These are phyloP conservation scores for Myriosclerotinia duriaeana DNA, from an alignment of 2,329 filamentous ascomycete species.

Conservation along the genomic window DNA sequence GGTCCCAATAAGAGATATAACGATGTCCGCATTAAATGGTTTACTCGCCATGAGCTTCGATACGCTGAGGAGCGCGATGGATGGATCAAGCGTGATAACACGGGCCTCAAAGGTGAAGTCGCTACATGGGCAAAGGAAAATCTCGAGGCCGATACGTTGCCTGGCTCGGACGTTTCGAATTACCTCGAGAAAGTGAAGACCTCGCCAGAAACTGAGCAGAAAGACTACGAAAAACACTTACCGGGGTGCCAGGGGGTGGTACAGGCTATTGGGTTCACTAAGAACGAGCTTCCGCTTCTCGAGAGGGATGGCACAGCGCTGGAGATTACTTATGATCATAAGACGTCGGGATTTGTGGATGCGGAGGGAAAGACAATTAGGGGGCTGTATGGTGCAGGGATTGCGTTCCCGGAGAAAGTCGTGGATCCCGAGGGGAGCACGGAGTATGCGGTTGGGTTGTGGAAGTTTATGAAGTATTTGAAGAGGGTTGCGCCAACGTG, in stretches of 20 bases:
- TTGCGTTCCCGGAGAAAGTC: slow-evolving; percentile 62
- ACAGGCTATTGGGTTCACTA: slow-evolving; percentile 59
- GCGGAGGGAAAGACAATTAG: slow-evolving; percentile 45
- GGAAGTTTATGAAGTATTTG: slow-evolving; percentile 64
- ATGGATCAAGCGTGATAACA: slow-evolving; percentile 65
- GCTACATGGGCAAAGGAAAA: slow-evolving; percentile 59
- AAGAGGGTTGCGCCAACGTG: slow-evolving; percentile 55
- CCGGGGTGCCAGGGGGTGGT: slow-evolving; percentile 53
- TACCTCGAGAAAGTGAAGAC: slow-evolving; percentile 37
- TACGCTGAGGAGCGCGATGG: slow-evolving; percentile 62
- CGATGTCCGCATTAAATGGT: slow-evolving; percentile 59
- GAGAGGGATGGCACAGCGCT: slow-evolving; percentile 37
- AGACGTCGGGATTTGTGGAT: slow-evolving; percentile 50
- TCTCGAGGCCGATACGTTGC: slow-evolving; percentile 53
- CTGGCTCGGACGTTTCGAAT: slow-evolving; percentile 36
- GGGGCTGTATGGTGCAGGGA: slow-evolving; percentile 60
- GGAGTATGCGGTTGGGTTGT: slow-evolving; percentile 62
- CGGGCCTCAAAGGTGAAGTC: slow-evolving; percentile 61
- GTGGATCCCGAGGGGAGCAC: slow-evolving; percentile 61
- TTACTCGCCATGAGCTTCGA: slow-evolving; percentile 58
- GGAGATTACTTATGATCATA: slow-evolving; percentile 40
- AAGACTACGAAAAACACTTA: slow-evolving; percentile 49
- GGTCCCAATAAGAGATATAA: slow-evolving; percentile 27
- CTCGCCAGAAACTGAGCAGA: slow-evolving; percentile 43
- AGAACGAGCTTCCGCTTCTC: slow-evolving; percentile 51